Base-by-base conservation (phyloP, 2,329 filamentous ascomycete genomes). In the Huntiella abstrusa region DNA sequence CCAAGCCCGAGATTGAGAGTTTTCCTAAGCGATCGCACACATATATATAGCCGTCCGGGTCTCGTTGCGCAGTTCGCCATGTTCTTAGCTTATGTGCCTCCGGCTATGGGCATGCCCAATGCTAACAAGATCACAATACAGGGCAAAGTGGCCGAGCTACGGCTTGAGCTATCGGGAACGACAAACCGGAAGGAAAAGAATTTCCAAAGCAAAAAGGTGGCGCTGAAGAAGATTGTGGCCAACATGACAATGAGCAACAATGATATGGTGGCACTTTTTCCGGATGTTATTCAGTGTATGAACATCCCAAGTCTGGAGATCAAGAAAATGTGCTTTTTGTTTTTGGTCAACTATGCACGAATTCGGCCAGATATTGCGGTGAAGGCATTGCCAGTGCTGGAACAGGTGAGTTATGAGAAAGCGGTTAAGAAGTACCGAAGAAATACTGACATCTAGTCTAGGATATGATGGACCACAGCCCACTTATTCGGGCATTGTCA, bases 211-310 rank as follows among this genome's bases (percentile, higher is more conserved):
- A 98, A 96, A 71, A 96, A 96, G 74, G 92, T 95, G 59, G 87
- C 91, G 8, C 72, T 98, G 52, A 98, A 98, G 73, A 95, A 95
- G 72, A 96, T 98, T 55, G 91, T 98, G 56, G 91, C 91, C 60
- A 98, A 98, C 61, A 98, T 98, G 91, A 98, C 91, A 53, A 98
- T 98, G 91, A 96, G 88, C 74, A 98, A 98, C 66, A 98, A 96
- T 59, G 91, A 98, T 63, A 98, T 98, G 91, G 82, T 96, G 47
- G 86, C 85, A 35, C 69, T 98, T 45, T 98, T 98, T 56, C 86
- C 88, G 13, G 91, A 98, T 59, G 82, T 98, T 50, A 83, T 98
- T 55, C 78, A 71, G 52, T 96, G 88, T 69, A 98, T 98, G 91
- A 77, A 83, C 55, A 83, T 98, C 52, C 81, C 80, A 45, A 93